Base-by-base conservation (phyloP, 1,139 yeast species). In the Kodamaea derodonti region DNA sequence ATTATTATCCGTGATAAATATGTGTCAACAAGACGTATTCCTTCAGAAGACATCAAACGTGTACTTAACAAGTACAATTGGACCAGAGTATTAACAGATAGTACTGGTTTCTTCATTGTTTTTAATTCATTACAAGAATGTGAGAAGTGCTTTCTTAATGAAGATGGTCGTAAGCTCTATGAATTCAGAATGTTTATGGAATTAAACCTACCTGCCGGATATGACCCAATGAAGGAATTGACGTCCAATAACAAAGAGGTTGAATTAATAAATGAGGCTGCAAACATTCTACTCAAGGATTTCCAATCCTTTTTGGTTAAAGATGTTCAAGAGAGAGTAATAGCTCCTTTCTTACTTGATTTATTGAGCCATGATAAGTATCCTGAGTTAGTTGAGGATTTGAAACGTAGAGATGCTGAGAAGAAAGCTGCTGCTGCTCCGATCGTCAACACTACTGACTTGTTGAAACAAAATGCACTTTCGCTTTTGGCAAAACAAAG, bases 311-410 rank as follows among this genome's bases (percentile, higher is more conserved):
- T 81, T 35, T 58, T 87, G 34, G 62, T 79, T 24, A 81, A 83
- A 41, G 95, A 87, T 58, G 75, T 87, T 24, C 69, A 86, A 48
- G 92, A 81, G 49, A 75, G 88, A 43, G 63, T 84, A 4, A 73
- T 85, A 24, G 90, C 87, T 0, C 90, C 95, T 0, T 69, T 72
- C 2, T 74, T 87, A 13, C 67, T 84, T 35, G 83, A 80, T 23
- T 61, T 74, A 14, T 65, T 87, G 43, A 72, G 75, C 39, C 82
- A 78, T 30, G 76, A 74, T 3, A 72, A 74, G 33, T 82, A 78
- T 47, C 80, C 84, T 1, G 69, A 67, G 2, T 46, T 77, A 17
- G 59, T 78, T 22, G 65, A 65, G n/a, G 72, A 71, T 27, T 58
- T 69, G 34, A 63, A 60, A 44, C 58, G 58, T 25, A 62, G 65